Base-by-base conservation (phyloP, 208 protist genomes). In the Crithidia fasciculata region DNA sequence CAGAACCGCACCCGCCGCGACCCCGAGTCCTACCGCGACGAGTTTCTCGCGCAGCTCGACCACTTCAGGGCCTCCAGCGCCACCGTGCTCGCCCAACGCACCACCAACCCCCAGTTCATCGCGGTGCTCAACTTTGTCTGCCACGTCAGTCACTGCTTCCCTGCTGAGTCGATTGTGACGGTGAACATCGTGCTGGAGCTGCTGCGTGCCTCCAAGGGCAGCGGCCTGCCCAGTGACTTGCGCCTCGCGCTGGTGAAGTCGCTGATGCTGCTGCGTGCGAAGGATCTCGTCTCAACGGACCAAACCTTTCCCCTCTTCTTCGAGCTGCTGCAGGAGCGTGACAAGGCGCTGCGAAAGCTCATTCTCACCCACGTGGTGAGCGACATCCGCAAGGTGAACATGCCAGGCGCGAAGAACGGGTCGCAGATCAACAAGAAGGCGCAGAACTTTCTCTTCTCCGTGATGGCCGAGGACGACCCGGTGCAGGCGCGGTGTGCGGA, bases 1-100 rank as follows among this genome's bases (percentile, higher is more conserved):
- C 98, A 99, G 82, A 98, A 99, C 76, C 81, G 95, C 8, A 98
- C 96, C 8, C 97, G 98, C 19, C 80, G 97, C 28, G 98, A 99
- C 80, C 96, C 97, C 7, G 81, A 96, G 58, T 97, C 94, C 8
- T 99, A 99, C 85, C 72, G 81, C 36, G 97, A 99, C 36, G 98
- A 99, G 71, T 98, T 99, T 72, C 56, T 95, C 8, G 86, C 95
- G 9, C 96, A 99, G 81, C 84, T 97, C 8, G 91, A 98, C 36
- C 97, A 99, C 79, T 99, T 98, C 72, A 79, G 95, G 56, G 94
- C 93, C 37, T 85, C 89, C 13, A 90, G 96, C 58, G 79, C 93
- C 43, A 97, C 97, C 15, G 94, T 99, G 41, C 77, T 89, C 82
- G 71, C 96, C 45, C 94, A 98, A 57, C 78, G 86, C 28, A 83